Evolutionary conservation across 805 yeast genomes (phyloP), one percentile per base, ranked within the genome.

Genomic region (Yarrowia keelungensis): DNA sequence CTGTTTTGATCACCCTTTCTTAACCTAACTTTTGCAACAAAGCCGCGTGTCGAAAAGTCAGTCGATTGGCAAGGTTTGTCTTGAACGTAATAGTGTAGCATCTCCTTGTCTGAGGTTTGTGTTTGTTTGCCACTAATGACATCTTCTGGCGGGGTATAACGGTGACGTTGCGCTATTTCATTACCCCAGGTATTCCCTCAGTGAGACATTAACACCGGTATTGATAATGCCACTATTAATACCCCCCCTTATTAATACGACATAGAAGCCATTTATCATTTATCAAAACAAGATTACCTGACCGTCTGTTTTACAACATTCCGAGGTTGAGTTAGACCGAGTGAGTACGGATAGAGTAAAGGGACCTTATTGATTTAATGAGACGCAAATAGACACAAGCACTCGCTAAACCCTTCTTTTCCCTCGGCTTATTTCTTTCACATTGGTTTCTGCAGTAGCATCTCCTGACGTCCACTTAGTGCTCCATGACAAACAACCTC

Each of bases 401-500:
- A 19, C 19, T 19, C 19, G 19, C 32, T 26, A 26, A 26, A 26
- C 32, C 32, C 32, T 26, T 19, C 19, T 19, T 19, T 19, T 19
- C 32, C 32, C 32, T 26, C 32, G 32, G 32, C 32, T 26, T 26
- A 3, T 26, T 26, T 26, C 32, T 50, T 50, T 50, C 56, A 50
- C 56, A 41, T 50, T 19, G 19, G 19, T 19, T 16, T 7, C 42
- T 4, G 8, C 19, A 7, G 19, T 19, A 19, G 7, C 22, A 5
- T 38, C 58, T 53, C 43, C 43, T 53, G 58, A 53, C 43, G 42
- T 35, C 41, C 54, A 36, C 15, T 50, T 35, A 3, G 19, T n/a
- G 39, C 16, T 46, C 19, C 9, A n/a, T 53, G 59, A 50, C 59
- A 22, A 53, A 53, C 59, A 53, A 39, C 35, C 45, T 53, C 12